These are phyloP conservation scores for Teunomyces stri DNA, from an alignment of 805 yeast species.

Conservation along the genomic window DNA sequence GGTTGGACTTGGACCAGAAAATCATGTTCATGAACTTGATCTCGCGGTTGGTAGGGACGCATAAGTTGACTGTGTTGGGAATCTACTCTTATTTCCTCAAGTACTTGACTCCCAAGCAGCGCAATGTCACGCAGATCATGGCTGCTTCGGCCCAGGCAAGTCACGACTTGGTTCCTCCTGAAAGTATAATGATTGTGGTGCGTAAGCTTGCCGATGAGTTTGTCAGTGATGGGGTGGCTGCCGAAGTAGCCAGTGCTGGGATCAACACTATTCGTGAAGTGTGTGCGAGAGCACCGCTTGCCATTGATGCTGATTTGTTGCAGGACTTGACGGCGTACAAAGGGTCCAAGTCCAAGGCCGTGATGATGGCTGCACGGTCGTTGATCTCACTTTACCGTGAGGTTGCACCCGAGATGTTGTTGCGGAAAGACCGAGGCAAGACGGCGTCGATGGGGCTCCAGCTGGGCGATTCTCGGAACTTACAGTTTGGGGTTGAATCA, in stretches of 20 bases:
- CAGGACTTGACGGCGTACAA: constrained; percentile 90
- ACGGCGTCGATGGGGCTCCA: constrained; percentile 80
- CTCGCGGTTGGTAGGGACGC: constrained; percentile 90
- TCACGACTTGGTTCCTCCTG: constrained; percentile 97
- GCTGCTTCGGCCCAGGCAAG: constrained; percentile 97
- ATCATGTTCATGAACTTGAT: constrained; percentile 83
- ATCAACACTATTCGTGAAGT: constrained; percentile 93
- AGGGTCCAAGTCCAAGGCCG: constrained; percentile 92
- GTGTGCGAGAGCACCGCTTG: constrained; percentile 88
- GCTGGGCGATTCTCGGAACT: constrained; percentile 47
- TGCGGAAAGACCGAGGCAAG: constrained; percentile 90
- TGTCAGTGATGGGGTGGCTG: constrained; percentile 96
- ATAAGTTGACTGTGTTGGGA: constrained; percentile 86
- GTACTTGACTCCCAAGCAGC: constrained; percentile 90
- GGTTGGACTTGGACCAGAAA: constrained; percentile 82
- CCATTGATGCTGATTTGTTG: constrained; percentile 81
- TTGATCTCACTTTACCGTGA: constrained; percentile 85
- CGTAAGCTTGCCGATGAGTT: constrained; percentile 96
- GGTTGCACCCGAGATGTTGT: constrained; percentile 93
- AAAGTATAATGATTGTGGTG: constrained; percentile 71
- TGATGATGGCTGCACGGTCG: constrained; percentile 89
- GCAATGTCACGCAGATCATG: constrained; percentile 91
- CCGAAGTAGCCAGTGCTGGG: constrained; percentile 98
- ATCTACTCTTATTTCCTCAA: constrained; percentile 85
- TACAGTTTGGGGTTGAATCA: constrained; percentile 71